Evolutionary conservation across 345 rosid genomes (phyloP).

Genomic region (Bruguiera gymnorhiza): DNA sequence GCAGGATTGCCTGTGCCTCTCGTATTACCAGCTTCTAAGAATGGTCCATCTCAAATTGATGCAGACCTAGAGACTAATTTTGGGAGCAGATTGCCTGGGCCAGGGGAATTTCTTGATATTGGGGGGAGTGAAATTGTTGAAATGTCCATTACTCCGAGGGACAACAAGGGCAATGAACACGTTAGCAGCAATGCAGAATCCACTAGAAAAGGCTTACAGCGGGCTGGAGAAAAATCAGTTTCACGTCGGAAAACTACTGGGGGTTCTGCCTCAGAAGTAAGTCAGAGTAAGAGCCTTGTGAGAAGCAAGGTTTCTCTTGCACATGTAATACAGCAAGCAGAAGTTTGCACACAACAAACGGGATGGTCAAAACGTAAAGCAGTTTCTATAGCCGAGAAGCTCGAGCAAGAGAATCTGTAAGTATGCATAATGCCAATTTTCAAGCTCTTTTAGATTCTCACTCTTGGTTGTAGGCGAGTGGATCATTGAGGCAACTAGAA

Average conservation of each 20-base stretch:
- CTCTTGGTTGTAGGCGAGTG: background rate
- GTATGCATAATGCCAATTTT: slow-evolving; percentile 23
- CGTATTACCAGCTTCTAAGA: slow-evolving; percentile 42
- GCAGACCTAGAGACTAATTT: slow-evolving; percentile 18
- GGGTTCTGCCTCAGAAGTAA: slow-evolving; percentile 34
- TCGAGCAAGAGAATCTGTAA: slow-evolving; percentile 92
- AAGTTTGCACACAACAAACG: slow-evolving; percentile 62
- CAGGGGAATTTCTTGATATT: slow-evolving; percentile 27
- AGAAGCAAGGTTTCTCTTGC: slow-evolving; percentile 85
- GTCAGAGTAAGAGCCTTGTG: slow-evolving; percentile 73
- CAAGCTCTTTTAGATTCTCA: background rate
- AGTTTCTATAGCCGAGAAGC: slow-evolving; percentile 83
- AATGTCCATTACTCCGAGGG: slow-evolving; percentile 46
- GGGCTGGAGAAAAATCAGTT: slow-evolving; percentile 22
- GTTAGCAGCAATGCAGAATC: slow-evolving; percentile 29
- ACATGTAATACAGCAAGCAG: slow-evolving; percentile 82
- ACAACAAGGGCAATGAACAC: slow-evolving; percentile 26
- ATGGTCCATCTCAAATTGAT: slow-evolving; percentile 33
- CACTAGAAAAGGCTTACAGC: slow-evolving; percentile 28
- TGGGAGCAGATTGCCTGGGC: slow-evolving; percentile 19
- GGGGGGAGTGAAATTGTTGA: slow-evolving; percentile 76
- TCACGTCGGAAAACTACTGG: slow-evolving; percentile 26
- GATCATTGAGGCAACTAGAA: background rate
- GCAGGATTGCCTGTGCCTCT: slow-evolving; percentile 30
- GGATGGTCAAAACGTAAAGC: slow-evolving; percentile 89